Evolutionary conservation across 169 alveolate species (phyloP).

Genomic region (Blepharisma undulans): DNA sequence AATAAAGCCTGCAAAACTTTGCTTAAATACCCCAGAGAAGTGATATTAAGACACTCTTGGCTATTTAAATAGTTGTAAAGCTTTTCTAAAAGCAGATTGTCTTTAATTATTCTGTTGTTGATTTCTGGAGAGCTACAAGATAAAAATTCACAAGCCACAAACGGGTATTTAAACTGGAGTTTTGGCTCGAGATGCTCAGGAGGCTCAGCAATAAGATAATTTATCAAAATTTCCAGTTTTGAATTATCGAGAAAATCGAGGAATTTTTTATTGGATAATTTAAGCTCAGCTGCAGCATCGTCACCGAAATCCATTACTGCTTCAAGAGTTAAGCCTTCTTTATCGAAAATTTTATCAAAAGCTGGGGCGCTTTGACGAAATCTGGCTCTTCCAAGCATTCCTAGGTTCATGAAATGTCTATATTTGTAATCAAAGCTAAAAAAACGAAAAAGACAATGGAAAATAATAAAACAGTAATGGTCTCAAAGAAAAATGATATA

Average conservation of each 20-base stretch:
- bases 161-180: conserved; percentile 35
- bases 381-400: not conserved
- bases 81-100: not conserved
- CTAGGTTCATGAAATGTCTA: not conserved
- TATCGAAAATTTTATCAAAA: not conserved
- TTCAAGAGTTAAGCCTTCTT: not conserved
- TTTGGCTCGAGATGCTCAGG: conserved; percentile 35
- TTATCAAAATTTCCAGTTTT: conserved; percentile 21
- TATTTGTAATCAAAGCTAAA: not conserved
- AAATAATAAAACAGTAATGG: not conserved
- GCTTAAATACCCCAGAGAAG: not conserved
- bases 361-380: not conserved
- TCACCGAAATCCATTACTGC: not conserved
- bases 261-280: not conserved
- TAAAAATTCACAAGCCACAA: not conserved
- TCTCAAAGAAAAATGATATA: not conserved
- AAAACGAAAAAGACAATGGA: not conserved
- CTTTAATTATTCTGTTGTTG: not conserved
- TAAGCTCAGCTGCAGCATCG: not conserved
- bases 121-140: not conserved
- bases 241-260: not conserved
- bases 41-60: not conserved
- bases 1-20: not conserved
- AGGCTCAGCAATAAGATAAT: conserved; percentile 35
- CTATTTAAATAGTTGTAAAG: not conserved